Evolutionary conservation across 2,329 filamentous ascomycete species (phyloP).

Genomic region (Xylaria sp.): DNA sequence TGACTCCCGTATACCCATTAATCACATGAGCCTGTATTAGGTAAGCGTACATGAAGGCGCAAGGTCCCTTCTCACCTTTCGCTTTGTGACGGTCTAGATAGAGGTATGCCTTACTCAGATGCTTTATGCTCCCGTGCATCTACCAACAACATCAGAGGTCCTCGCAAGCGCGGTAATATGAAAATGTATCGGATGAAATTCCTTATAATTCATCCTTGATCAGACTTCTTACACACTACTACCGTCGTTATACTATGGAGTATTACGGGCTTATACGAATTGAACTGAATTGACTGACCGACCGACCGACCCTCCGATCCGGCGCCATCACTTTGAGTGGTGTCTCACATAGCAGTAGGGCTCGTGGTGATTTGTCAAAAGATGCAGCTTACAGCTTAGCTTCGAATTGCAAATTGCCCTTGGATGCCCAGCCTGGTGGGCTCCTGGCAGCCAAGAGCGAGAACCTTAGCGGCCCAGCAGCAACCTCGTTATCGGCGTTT

Average conservation of each 20-base stretch:
- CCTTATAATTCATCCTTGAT: too few relatives aligned
- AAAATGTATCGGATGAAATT: too few relatives aligned
- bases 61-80: neutral
- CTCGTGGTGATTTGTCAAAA: slow-evolving; percentile 35
- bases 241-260: neutral
- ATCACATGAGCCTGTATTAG: neutral
- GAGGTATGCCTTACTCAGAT: too few relatives aligned
- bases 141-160: too few relatives aligned
- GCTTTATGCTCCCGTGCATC: neutral
- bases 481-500: slow-evolving; percentile 15
- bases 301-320: slow-evolving; percentile 6
- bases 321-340: slow-evolving; percentile 4
- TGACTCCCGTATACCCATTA: neutral
- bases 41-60: neutral
- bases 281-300: neutral
- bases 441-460: neutral
- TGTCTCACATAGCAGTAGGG: neutral
- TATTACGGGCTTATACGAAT: too few relatives aligned
- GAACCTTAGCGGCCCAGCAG: slow-evolving; percentile 1
- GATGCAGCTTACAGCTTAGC: slow-evolving; percentile 37
- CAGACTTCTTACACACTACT: neutral
- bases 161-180: too few relatives aligned
- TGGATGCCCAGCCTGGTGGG: slow-evolving; percentile 19
- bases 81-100: too few relatives aligned
- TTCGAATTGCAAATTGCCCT: slow-evolving; percentile 15